A percentile compares a stretch with the other conserved stretches of the same genome.
Evolutionary conservation across 2,329 filamentous ascomycete genomes (phyloP).

Genomic region (Cytospora schulzeri): DNA sequence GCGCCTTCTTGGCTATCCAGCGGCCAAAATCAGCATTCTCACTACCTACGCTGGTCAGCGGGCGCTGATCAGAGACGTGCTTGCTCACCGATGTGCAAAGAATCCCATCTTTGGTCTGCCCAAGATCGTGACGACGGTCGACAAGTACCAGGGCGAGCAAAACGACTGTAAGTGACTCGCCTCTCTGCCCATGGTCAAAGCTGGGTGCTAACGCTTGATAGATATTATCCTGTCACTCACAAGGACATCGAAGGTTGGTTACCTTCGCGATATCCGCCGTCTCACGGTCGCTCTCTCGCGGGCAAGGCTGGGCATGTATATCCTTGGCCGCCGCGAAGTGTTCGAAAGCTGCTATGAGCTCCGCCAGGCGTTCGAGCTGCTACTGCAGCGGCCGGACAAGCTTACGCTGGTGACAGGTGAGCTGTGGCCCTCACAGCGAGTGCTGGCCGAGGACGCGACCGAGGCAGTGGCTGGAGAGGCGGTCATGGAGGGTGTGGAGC

Average conservation of each 20-base stretch:
- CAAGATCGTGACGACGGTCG: conserved; percentile 87
- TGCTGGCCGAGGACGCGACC: conserved; percentile 47
- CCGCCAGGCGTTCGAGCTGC: conserved; percentile 77
- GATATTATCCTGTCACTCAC: conserved; percentile 93
- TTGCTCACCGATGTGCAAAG: conserved; percentile 78
- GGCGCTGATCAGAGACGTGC: conserved; percentile 84
- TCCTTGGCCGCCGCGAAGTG: conserved; percentile 83
- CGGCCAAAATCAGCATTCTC: conserved; percentile 80
- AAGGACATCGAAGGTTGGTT: conserved; percentile 84
- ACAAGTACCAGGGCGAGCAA: conserved; percentile 99
- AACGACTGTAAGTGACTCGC: conserved; percentile 79
- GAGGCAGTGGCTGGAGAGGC: conserved; percentile 59
- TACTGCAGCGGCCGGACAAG: conserved; percentile 79
- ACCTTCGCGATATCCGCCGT: conserved; percentile 88
- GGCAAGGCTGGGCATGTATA: conserved; percentile 86
- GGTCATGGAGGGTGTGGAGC: conserved; percentile 88
- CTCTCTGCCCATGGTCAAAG: not conserved
- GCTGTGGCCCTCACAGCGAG: conserved; percentile 72
- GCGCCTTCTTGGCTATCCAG: conserved; percentile 91
- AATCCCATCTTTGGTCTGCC: conserved; percentile 88
- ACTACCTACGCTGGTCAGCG: conserved; percentile 92
- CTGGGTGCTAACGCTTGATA: conserved; percentile 39
- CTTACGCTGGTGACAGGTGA: conserved; percentile 82
- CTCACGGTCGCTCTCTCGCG: conserved; percentile 94
- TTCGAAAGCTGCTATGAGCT: conserved; percentile 91